Percentiles rank a stretch among this genome's conserved stretches.
Conservation (phyloP, 495 filamentous ascomycete species). For the Paragyromitra xinjiangensis region DNA sequence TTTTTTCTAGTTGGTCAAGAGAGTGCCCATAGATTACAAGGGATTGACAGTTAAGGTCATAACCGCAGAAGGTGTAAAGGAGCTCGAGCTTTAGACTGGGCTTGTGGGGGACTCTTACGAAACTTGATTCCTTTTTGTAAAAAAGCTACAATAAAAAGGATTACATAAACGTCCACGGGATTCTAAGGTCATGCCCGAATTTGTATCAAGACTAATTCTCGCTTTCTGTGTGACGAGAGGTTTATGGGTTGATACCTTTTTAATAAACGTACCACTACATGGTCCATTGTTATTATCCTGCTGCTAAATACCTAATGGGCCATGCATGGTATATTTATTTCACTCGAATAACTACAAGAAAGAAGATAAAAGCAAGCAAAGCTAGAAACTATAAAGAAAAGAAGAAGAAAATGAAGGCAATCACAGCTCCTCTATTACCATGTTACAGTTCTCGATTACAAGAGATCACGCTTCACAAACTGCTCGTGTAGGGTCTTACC, state of each 20-base stretch:
- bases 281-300: slow-evolving; percentile 7
- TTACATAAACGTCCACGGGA: slow-evolving; percentile 1
- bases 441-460: slow-evolving; percentile 65
- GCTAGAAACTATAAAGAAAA: slow-evolving; percentile 23
- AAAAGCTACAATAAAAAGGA: slow-evolving; percentile 40
- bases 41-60: slow-evolving; percentile 91
- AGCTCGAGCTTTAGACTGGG: slow-evolving; percentile 65
- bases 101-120: slow-evolving; percentile 29
- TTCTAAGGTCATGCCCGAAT: background rate
- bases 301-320: slow-evolving; percentile 11
- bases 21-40: slow-evolving; percentile 98
- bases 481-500: slow-evolving; percentile 92
- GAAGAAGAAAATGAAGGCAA: slow-evolving; percentile 4
- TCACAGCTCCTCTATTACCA: slow-evolving; percentile 31
- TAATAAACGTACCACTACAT: slow-evolving; percentile 1
- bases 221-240: background rate
- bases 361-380: slow-evolving; percentile 14
- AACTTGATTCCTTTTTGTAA: slow-evolving; percentile 41
- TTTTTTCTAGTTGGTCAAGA: slow-evolving; percentile 67
- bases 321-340: slow-evolving; percentile 44
- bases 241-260: slow-evolving; percentile 13
- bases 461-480: slow-evolving; percentile 94
- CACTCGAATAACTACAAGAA: slow-evolving; percentile 48
- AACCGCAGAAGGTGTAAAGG: slow-evolving; percentile 87
- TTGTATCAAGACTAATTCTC: background rate